Base-by-base conservation (phyloP, 352 stramenopile genomes). In the Phytopythium kandeliae region DNA sequence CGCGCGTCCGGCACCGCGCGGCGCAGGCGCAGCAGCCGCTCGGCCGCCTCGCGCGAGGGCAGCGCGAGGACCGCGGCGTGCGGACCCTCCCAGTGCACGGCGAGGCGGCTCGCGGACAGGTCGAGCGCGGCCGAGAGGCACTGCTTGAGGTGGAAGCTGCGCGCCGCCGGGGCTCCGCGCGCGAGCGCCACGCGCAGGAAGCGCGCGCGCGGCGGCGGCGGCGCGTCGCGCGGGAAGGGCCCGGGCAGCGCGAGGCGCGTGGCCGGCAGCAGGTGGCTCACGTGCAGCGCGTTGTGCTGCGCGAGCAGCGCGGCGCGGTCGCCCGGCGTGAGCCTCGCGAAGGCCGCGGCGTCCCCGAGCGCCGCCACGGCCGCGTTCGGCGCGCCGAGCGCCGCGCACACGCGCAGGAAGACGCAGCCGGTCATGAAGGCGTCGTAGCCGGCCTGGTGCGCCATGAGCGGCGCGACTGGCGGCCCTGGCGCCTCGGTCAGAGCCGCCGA, bases 371-470 rank as follows among this genome's bases (percentile, higher is more conserved):
- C 58, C 28, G 81, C 65, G 38, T 89, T 89, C 0, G 67, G 69
- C 6, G 87, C 62, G 0, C 78, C 74, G 8, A 92, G 67, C 8
- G 64, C 74, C 13, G 65, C 69, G 44, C 75, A 86, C 4, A 85
- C 70, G 22, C 76, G 78, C 11, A 88, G 60, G 55, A 92, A 92
- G 5, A 92, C 76, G 45, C 63, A 76, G 4, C 80, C 80, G 7
- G 80, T 92, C 76, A 89, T 89, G 57, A 78, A 92, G 15, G 80
- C 80, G 40, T 92, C 80, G 37, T 88, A 88, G 2, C 80, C 80
- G 15, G 80, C 80, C 51, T 92, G 80, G 54, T 92, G 80, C 5
- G 80, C 72, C 40, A 74, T 66, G 31, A 78, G 43, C n/a, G n/a
- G n/a, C n/a, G n/a, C n/a, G n/a, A n/a, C n/a, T n/a, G n/a, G n/a